Evolutionary conservation across 1,284 basidiomycete species (phyloP).

Genomic region (Porogramme epimiltina): DNA sequence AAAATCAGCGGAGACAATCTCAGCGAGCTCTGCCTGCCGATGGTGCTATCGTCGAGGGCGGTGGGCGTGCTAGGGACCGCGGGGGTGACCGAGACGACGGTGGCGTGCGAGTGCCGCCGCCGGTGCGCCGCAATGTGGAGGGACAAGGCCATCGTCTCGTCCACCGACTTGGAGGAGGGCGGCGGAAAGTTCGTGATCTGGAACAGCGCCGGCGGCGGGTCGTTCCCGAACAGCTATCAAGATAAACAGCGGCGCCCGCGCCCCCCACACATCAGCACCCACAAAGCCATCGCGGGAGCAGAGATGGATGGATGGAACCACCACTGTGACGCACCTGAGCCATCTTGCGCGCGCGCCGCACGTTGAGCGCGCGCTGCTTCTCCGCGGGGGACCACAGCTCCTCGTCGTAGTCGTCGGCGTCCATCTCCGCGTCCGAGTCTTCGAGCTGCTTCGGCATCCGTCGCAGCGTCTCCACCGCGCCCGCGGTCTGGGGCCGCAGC

Average conservation of each 20-base stretch:
- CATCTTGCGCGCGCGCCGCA: slow-evolving; percentile 50
- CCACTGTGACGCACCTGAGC: slow-evolving; percentile 40
- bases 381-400: slow-evolving; percentile 26
- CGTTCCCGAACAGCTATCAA: slow-evolving; percentile 48
- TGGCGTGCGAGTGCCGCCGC: slow-evolving; percentile 30
- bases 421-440: slow-evolving; percentile 14
- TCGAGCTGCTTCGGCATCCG: background rate
- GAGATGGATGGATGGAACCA: background rate
- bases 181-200: slow-evolving; percentile 29
- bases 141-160: background rate
- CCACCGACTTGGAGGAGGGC: slow-evolving; percentile 12
- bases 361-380: slow-evolving; percentile 39
- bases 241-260: background rate
- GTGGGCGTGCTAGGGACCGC: slow-evolving; percentile 18
- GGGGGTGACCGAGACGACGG: slow-evolving; percentile 32
- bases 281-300: background rate
- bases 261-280: background rate
- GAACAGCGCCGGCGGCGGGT: slow-evolving; percentile 39
- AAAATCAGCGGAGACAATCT: slow-evolving; percentile 23
- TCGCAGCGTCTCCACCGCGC: background rate
- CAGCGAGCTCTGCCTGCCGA: slow-evolving; percentile 21
- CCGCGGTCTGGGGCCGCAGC: slow-evolving; percentile 3
- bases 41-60: slow-evolving; percentile 8
- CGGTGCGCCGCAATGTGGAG: background rate
- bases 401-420: background rate